These are phyloP conservation scores for Aureoboletus auriporus DNA, from an alignment of 768 basidiomycete genomes.

Conservation along the genomic window DNA sequence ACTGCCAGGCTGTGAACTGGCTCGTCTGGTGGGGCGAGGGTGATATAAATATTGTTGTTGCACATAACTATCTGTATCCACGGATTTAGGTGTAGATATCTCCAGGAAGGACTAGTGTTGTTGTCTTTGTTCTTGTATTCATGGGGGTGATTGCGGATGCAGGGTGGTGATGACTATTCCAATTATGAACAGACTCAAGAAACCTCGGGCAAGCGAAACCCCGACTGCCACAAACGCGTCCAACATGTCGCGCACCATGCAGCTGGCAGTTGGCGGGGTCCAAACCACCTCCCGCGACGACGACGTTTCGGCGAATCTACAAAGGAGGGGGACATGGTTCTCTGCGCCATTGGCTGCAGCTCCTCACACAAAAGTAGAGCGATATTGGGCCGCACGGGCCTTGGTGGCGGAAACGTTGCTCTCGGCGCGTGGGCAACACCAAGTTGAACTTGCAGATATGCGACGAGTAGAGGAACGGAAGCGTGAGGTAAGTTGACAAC, in stretches of 20 bases:
- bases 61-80: conserved; percentile 10
- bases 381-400: conserved; percentile 69
- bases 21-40: background rate
- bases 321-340: conserved; percentile 12
- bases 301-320: conserved; percentile 1
- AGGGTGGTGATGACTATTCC: background rate
- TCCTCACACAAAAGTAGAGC: conserved; percentile 37
- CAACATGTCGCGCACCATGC: conserved; percentile 30
- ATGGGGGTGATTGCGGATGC: background rate
- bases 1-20: conserved; percentile 12
- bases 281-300: background rate
- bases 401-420: conserved; percentile 62
- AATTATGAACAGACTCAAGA: conserved; percentile 24
- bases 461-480: conserved; percentile 41
- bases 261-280: conserved; percentile 17
- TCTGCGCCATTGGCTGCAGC: conserved; percentile 16
- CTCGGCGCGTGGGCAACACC: conserved; percentile 43
- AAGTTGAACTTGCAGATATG: conserved; percentile 43
- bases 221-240: background rate
- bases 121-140: background rate
- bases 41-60: conserved; percentile 12
- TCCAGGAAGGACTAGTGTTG: background rate
- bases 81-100: conserved; percentile 19
- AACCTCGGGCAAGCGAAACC: conserved; percentile 7
- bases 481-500: conserved; percentile 38